Percentiles rank a stretch among this genome's conserved stretches.
Evolutionary conservation across 1,139 yeast species (phyloP).

Genomic region (Lodderomyces elongisporus): DNA sequence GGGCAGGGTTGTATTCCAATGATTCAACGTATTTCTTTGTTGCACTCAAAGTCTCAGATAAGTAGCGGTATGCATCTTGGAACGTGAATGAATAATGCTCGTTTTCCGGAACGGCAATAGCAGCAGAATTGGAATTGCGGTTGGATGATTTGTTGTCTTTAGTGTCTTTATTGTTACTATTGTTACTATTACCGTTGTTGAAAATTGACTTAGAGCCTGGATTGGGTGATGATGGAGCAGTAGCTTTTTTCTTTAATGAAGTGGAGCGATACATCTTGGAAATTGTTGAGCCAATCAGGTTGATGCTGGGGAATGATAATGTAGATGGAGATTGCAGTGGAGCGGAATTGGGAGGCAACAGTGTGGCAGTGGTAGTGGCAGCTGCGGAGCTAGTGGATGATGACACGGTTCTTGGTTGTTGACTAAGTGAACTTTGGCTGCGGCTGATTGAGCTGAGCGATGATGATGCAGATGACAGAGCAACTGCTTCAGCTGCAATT

Average conservation of each 20-base stretch:
- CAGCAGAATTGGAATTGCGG: neutral
- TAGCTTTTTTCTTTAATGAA: conserved; percentile 5
- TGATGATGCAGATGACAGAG: conserved; percentile 1
- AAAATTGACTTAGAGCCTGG: neutral
- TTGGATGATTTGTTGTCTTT: conserved; percentile 1
- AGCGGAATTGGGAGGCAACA: neutral
- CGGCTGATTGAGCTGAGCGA: neutral
- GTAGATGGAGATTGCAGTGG: conserved; percentile 2
- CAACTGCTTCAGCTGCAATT: conserved; percentile 6
- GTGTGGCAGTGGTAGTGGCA: neutral
- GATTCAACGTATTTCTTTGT: conserved; percentile 57
- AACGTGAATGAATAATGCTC: conserved; percentile 32
- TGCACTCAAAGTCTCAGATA: conserved; percentile 53
- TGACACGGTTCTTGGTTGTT: neutral
- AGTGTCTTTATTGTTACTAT: neutral
- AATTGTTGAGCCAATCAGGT: conserved; percentile 10
- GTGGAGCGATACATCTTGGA: conserved; percentile 11
- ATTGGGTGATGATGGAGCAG: neutral
- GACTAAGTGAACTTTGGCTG: neutral
- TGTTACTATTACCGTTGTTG: conserved; percentile 1
- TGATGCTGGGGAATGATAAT: conserved; percentile 16
- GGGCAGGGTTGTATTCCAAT: conserved; percentile 48
- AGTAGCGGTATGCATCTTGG: conserved; percentile 61
- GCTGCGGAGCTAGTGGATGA: neutral
- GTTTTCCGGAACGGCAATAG: conserved; percentile 8